A percentile compares a stretch with the other conserved stretches of the same genome.
phyloP scores from a whole-genome alignment of 495 filamentous ascomycete genomes.

The Penicillium dipodomyicola region DNA sequence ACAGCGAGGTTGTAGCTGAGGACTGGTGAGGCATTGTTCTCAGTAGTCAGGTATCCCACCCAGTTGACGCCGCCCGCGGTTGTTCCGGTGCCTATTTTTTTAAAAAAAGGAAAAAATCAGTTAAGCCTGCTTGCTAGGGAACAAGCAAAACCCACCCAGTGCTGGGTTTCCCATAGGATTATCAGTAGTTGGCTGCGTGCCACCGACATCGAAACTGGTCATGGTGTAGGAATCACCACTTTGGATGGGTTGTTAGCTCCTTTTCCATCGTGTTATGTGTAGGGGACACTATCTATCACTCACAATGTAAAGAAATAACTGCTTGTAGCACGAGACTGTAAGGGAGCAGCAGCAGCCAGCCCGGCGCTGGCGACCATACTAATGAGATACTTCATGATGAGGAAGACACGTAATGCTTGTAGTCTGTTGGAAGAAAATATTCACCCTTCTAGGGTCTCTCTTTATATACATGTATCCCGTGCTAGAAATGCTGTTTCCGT shows the following conservation, averaged over 20 bases:
- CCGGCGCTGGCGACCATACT: conserved; percentile 20
- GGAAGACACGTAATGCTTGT: neutral
- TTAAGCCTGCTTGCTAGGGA: neutral
- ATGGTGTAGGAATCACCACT: conserved; percentile 60
- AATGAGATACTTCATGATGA: conserved; percentile 19
- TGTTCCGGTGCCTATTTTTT: conserved; percentile 42
- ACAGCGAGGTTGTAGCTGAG: conserved; percentile 56
- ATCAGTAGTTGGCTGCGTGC: conserved; percentile 53
- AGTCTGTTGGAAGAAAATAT: neutral
- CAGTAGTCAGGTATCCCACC: conserved; percentile 55
- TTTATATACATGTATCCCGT: neutral
- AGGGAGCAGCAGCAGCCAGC: conserved; percentile 24
- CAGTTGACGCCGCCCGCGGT: conserved; percentile 53
- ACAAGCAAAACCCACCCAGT: conserved; percentile 24
- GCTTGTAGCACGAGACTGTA: conserved; percentile 9
- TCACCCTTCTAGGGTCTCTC: neutral
- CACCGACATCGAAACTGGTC: conserved; percentile 63
- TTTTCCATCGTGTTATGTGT: neutral
- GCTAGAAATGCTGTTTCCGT: neutral
- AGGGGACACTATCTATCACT: neutral
- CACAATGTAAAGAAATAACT: conserved; percentile 43
- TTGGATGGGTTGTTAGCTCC: neutral
- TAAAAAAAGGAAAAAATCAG: neutral
- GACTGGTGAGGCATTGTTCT: conserved; percentile 51
- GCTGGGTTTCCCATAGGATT: conserved; percentile 78